Base-by-base conservation (phyloP, 2,329 filamentous ascomycete genomes). In the Ilyonectria sp. region DNA sequence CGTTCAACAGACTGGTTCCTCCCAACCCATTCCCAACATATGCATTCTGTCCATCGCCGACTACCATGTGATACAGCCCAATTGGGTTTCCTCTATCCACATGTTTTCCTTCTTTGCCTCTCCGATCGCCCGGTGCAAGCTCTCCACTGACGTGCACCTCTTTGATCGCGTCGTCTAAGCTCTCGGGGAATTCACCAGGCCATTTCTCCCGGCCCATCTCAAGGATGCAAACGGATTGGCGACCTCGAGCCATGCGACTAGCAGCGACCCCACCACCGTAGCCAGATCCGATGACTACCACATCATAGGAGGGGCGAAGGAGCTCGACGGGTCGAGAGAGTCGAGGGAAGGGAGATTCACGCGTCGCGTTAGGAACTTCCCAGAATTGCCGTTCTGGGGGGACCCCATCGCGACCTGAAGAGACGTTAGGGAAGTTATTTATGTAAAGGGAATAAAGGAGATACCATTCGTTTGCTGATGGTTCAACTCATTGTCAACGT, bases 261-360 rank as follows among this genome's bases (percentile, higher is more conserved):
- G 90, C 91, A 3, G 91, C 90, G 21, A 93, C 87, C 26, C 86
- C 88, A 44, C 89, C 90, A 26, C 91, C 91, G 76, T 93, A 93
- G 1, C 91, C 91, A 10, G 90, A 92, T 1, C 91, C 91, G 64
- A 93, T 88, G 33, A 93, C 89, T 11, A 93, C 85, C 44, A 87
- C 87, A 78, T 93, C 91, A 71, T 93, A 93, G 0, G 77, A 78
- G 17, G 15, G 15, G 17, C 40, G 40, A n/a, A 43, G 40, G 5
- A 43, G 40, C 4, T 43, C 40, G 17, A 43, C 40, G 5, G 40
- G 40, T 43, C 40, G 40, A 8, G 40, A 43, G 15, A 43, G 40
- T 17, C 40, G 40, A n/a, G 40, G 40, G 40, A n/a, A 43, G 17
- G 40, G 15, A 8, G 15, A 8, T n/a, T 43, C n/a, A 17, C 17